Base-by-base conservation (phyloP, 768 basidiomycete species). In the Tricholomella constricta region DNA sequence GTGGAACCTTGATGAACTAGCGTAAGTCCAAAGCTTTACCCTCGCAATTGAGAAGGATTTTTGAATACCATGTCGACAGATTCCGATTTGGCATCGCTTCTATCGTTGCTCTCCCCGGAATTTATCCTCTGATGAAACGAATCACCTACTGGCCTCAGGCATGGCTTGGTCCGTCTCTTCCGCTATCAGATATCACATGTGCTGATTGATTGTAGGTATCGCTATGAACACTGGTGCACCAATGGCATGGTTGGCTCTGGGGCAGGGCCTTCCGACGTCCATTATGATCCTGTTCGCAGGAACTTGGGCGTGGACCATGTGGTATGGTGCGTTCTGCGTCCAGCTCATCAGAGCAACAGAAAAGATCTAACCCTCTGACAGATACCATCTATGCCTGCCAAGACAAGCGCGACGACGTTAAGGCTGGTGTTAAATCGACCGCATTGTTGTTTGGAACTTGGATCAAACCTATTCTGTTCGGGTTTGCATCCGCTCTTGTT, bases 351-450 rank as follows among this genome's bases (percentile, higher is more conserved):
- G n/a, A 6, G 35, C 8, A 23, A n/a, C n/a, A n/a, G n/a, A n/a
- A n/a, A n/a, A n/a, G n/a, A n/a, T n/a, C n/a, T n/a, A n/a, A n/a
- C n/a, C n/a, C n/a, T n/a, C n/a, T n/a, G n/a, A 43, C 22, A 60
- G 70, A 86, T 62, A 82, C 83, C 0, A 82, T 85, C 57, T 86
- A 86, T 60, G 84, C 83, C 2, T 82, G 82, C 59, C 72, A 70
- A 48, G 85, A 86, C 65, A 81, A 81, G 52, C 65, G 68, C 31
- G 85, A 85, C 69, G 85, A 86, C 60, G 65, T 79, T 5, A 56
- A 58, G 19, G 60, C 60, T 22, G 60, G 60, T 11, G 57, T 61
- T 6, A 61, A 61, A 46, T 59, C 58, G 19, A 55, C 54, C 20
- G 56, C 60, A 12, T 26, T 61, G 9, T 17, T 58, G 20, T 61